Evolutionary conservation across 306 rosid genomes (phyloP).

Genomic region (Fragaria ananassa): DNA sequence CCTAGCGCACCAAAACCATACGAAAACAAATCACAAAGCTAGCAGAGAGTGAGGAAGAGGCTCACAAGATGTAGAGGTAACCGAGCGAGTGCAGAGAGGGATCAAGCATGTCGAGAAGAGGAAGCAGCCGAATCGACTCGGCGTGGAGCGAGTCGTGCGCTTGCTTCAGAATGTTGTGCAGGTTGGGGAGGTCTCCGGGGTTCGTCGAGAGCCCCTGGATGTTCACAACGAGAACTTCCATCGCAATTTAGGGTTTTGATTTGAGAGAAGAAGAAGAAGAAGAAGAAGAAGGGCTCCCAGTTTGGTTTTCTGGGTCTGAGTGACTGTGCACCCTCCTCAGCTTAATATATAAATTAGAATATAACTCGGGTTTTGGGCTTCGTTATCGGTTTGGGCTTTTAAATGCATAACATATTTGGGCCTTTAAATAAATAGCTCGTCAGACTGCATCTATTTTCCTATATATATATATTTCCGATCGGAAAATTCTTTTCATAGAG

Average conservation of each 20-base stretch:
- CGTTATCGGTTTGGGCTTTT: too few species aligned
- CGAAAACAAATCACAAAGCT: not conserved
- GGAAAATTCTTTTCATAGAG: too few species aligned
- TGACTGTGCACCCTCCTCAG: not conserved
- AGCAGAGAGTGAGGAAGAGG: slow-evolving; percentile 3
- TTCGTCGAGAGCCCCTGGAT: slow-evolving; percentile 63
- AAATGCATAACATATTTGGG: too few species aligned
- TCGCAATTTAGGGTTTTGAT: not conserved
- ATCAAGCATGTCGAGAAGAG: slow-evolving; percentile 61
- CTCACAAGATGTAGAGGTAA: slow-evolving; percentile 65
- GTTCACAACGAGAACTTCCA: slow-evolving; percentile 50
- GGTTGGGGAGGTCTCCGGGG: slow-evolving; percentile 57
- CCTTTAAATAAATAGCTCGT: too few species aligned
- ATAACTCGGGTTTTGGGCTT: not conserved
- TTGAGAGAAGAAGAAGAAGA: not conserved
- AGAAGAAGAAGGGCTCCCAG: too few species aligned
- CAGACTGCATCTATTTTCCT: too few species aligned
- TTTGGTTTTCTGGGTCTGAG: not conserved
- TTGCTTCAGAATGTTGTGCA: slow-evolving; percentile 55
- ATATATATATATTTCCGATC: too few species aligned
- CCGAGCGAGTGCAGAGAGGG: slow-evolving; percentile 72
- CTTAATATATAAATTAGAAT: not conserved
- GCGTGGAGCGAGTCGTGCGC: slow-evolving; percentile 58
- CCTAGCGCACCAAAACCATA: slow-evolving; percentile 6
- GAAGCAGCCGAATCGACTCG: slow-evolving; percentile 49